Evolutionary conservation across 78 protist genomes (phyloP).

Genomic region (Salpingoeca rosetta): DNA sequence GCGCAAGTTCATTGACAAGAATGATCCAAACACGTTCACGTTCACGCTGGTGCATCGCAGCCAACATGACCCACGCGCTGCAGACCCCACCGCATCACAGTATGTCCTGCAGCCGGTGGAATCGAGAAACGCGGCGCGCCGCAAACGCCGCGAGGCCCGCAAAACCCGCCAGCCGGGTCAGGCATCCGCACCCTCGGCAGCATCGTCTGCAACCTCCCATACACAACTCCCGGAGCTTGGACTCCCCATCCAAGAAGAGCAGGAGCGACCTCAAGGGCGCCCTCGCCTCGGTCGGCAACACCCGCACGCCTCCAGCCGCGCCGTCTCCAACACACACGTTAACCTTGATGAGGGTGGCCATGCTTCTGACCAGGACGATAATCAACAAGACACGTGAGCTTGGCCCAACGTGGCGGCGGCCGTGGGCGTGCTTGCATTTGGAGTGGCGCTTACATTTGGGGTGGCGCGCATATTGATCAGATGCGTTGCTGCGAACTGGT

Average conservation of each 20-base stretch:
- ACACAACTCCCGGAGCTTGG: not conserved
- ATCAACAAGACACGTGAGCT: no score
- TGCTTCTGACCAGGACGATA: no score
- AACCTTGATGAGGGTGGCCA: no score
- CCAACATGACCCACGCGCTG: slow-evolving; percentile 30
- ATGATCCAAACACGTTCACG: slow-evolving; percentile 7
- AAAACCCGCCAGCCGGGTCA: not conserved
- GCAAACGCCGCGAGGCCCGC: not conserved
- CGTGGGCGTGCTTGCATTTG: no score
- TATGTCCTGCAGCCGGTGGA: slow-evolving; percentile 4
- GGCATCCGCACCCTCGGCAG: not conserved
- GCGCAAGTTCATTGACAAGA: slow-evolving; percentile 26
- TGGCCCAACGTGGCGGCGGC: no score
- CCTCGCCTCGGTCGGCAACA: not conserved
- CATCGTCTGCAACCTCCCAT: not conserved
- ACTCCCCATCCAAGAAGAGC: not conserved
- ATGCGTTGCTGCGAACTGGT: no score
- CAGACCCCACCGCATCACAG: slow-evolving; percentile 20
- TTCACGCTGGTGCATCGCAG: slow-evolving; percentile 32
- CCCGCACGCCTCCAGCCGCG: not conserved
- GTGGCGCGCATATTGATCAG: no score
- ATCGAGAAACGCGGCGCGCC: not conserved
- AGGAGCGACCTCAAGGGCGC: no score
- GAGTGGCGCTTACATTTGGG: no score
- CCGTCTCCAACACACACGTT: no score